Conservation (phyloP, 2,329 filamentous ascomycete species). For the Rhynchosporium agropyri region DNA sequence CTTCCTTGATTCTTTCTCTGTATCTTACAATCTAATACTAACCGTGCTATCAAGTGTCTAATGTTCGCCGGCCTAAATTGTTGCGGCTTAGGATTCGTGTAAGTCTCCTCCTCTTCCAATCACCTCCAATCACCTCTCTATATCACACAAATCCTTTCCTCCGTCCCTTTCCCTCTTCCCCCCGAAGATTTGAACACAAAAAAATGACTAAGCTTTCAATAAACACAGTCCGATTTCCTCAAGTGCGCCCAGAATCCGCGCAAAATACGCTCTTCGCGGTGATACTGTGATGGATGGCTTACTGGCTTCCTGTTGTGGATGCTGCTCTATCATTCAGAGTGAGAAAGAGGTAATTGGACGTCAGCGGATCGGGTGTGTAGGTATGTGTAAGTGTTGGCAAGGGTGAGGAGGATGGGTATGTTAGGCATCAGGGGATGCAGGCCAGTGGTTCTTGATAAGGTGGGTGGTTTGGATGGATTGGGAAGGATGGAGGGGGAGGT, state of each 20-base stretch:
- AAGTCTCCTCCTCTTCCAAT: slow-evolving; percentile 14
- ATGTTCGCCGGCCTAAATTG: slow-evolving; percentile 28
- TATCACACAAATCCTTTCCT: not conserved
- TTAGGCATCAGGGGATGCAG: slow-evolving; percentile 25
- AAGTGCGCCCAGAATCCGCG: slow-evolving; percentile 32
- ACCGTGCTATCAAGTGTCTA: slow-evolving; percentile 17
- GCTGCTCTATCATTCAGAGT: slow-evolving; percentile 37
- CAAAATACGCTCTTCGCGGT: slow-evolving; percentile 39
- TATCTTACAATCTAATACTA: not conserved
- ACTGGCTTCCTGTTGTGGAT: slow-evolving; percentile 43
- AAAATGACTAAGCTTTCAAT: not conserved
- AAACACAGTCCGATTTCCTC: slow-evolving; percentile 27
- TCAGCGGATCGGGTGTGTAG: slow-evolving; percentile 7
- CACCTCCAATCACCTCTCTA: not conserved
- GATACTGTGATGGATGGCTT: slow-evolving; percentile 44
- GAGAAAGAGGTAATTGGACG: slow-evolving; percentile 37
- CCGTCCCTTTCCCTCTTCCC: not conserved
- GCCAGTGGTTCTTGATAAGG: slow-evolving; percentile 13
- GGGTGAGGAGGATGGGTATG: slow-evolving; percentile 19
- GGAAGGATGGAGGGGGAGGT: not conserved
- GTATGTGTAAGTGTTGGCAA: not conserved
- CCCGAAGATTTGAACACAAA: not conserved
- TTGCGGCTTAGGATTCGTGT: slow-evolving; percentile 30
- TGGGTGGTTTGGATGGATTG: not conserved
- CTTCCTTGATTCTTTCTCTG: not conserved